A percentile compares a stretch with the other conserved stretches of the same genome.
phyloP scores from a whole-genome alignment of 345 rosid genomes.

The Euphorbia pulcherrima region DNA sequence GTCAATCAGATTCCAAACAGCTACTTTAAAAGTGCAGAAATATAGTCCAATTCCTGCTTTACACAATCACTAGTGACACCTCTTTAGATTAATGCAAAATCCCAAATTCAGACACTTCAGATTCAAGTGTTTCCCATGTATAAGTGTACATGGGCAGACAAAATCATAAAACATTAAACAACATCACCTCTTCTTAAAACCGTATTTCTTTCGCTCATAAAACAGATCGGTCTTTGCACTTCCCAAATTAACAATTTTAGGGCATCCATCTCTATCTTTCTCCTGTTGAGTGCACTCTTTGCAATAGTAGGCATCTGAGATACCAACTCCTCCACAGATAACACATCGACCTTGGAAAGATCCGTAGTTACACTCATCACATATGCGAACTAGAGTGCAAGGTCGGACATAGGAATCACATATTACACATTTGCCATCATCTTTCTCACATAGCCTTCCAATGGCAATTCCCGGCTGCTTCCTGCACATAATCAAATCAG shows the following conservation, averaged over 20 bases:
- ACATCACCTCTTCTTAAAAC: slow-evolving; percentile 42
- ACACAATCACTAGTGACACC: no score
- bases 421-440: slow-evolving; percentile 65
- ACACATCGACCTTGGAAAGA: slow-evolving; percentile 74
- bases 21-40: no score
- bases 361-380: slow-evolving; percentile 73
- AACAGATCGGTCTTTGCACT: slow-evolving; percentile 42
- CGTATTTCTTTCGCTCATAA: slow-evolving; percentile 43
- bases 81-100: no score
- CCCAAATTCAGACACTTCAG: no score
- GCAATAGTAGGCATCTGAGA: slow-evolving; percentile 68
- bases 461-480: slow-evolving; percentile 77
- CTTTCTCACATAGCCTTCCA: slow-evolving; percentile 62
- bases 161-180: no score
- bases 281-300: slow-evolving; percentile 75
- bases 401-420: slow-evolving; percentile 70
- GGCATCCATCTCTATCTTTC: slow-evolving; percentile 53
- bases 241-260: slow-evolving; percentile 40
- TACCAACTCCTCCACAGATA: slow-evolving; percentile 66
- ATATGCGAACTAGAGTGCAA: slow-evolving; percentile 65
- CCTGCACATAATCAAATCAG: slow-evolving; percentile 70
- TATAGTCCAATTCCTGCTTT: no score
- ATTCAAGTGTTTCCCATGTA: no score
- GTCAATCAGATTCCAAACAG: no score
- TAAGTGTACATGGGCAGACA: no score